Conservation (phyloP, 179 eudicot genomes). For the Carnegiea gigantea region DNA sequence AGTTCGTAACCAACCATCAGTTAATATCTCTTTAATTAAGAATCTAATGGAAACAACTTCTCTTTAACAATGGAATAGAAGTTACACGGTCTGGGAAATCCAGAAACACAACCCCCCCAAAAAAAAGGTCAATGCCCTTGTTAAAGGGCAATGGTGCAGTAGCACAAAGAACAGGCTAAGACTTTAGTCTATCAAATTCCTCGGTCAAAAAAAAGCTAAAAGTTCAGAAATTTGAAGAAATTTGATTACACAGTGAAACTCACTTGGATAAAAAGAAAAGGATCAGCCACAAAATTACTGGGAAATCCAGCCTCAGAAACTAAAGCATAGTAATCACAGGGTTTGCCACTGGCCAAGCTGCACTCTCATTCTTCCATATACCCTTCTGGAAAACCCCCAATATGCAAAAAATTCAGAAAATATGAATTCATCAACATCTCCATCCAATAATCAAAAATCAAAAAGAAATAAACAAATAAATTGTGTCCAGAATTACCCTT, state of each 20-base stretch:
- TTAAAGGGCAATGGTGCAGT: neutral
- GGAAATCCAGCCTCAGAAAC: conserved; percentile 72
- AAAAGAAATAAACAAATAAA: too few species aligned
- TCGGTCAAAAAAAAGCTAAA: neutral
- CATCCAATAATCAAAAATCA: neutral
- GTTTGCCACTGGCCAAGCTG: conserved; percentile 94
- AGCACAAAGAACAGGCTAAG: neutral
- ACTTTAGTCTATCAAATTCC: neutral
- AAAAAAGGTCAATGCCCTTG: neutral
- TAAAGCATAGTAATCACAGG: conserved; percentile 89
- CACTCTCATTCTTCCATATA: conserved; percentile 52
- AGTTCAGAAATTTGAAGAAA: neutral
- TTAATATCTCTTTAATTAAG: too few species aligned
- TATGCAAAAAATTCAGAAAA: neutral
- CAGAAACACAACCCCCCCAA: too few species aligned
- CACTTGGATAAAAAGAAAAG: conserved; percentile 82
- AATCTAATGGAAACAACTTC: too few species aligned
- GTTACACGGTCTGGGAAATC: too few species aligned
- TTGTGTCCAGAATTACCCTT: neutral
- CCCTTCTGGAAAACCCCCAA: conserved; percentile 51
- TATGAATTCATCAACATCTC: neutral
- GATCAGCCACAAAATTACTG: conserved; percentile 96
- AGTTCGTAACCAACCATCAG: too few species aligned
- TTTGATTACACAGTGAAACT: neutral
- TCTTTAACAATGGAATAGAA: too few species aligned